Evolutionary conservation across 352 stramenopile genomes (phyloP), one percentile per base, ranked within the genome.

Genomic region (Globisporangium mamillatum): DNA sequence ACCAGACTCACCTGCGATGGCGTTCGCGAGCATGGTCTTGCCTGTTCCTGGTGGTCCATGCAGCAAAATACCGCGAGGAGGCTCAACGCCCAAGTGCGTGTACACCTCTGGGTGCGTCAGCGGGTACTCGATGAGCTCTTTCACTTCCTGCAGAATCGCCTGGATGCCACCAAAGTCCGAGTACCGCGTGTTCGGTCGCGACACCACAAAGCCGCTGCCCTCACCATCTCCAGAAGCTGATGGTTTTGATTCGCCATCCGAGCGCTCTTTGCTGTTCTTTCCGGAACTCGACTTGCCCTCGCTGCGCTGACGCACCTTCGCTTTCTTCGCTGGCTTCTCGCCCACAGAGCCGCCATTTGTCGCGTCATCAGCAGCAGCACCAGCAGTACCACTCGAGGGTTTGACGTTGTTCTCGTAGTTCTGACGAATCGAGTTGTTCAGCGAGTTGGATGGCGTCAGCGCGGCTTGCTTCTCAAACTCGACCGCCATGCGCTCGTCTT

Each of bases 61-160:
- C 24, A 98, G 73, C 50, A 98, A 76, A 46, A 98, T 95, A 12
- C 94, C 94, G 48, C 92, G 79, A 12, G 94, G 94, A 8, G 94
- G 94, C 70, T 97, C 90, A 7, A 98, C 91, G 10, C 94, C 94
- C 56, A 98, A 71, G 72, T 98, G 91, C 55, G 81, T 75, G 75
- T 98, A 98, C 27, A 98, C 88, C 69, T 98, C 94, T 0, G 94
- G 94, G 74, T 98, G 93, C 1, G 89, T 97, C 44, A 98, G 73
- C 46, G 94, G 94, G 75, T 98, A 98, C 81, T 98, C 92, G 71
- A 98, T 97, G n/a, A 98, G 89, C 71, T 98, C 92, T 22, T 92
- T 84, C 22, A 98, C 86, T 52, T 97, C 90, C 74, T 97, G 84
- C 41, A 97, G 69, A 71, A 97, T 90, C 6, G 74, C 64, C 14